Conservation (phyloP, 371 early-diverging fungal genomes). For the Mortierella sp. region DNA sequence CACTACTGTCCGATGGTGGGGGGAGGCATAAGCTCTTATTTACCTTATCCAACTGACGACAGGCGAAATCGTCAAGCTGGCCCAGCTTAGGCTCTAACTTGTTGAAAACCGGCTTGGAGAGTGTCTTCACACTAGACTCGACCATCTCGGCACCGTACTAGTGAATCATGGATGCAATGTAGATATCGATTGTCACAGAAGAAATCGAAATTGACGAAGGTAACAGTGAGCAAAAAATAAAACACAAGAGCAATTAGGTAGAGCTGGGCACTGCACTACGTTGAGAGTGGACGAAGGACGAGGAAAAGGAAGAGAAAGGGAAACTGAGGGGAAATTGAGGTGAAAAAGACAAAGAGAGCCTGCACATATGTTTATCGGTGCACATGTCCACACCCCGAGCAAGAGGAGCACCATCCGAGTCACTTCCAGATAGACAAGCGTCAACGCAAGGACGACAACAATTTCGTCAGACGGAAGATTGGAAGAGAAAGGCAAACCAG, state of each 20-base stretch:
- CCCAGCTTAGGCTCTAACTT: slow-evolving; percentile 67
- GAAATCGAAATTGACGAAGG: no score
- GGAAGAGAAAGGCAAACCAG: not conserved
- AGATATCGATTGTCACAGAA: not conserved
- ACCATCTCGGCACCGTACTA: slow-evolving; percentile 79
- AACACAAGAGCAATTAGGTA: no score
- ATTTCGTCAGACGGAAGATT: no score
- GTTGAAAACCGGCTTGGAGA: slow-evolving; percentile 73
- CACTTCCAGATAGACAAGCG: no score
- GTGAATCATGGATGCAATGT: not conserved
- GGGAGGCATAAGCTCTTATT: no score
- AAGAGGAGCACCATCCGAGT: slow-evolving; percentile 2
- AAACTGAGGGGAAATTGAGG: no score
- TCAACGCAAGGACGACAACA: not conserved
- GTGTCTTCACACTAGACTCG: slow-evolving; percentile 77
- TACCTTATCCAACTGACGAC: slow-evolving; percentile 77
- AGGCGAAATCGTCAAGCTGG: slow-evolving; percentile 81
- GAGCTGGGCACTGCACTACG: no score
- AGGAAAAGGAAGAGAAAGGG: no score
- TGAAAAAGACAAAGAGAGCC: slow-evolving; percentile 1
- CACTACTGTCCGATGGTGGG: no score
- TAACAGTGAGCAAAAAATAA: no score
- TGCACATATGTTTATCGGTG: not conserved
- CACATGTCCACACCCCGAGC: slow-evolving; percentile 1
- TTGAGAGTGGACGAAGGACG: no score